Conservation (phyloP, 148 eudicot species). For the Nyssa sinensis region DNA sequence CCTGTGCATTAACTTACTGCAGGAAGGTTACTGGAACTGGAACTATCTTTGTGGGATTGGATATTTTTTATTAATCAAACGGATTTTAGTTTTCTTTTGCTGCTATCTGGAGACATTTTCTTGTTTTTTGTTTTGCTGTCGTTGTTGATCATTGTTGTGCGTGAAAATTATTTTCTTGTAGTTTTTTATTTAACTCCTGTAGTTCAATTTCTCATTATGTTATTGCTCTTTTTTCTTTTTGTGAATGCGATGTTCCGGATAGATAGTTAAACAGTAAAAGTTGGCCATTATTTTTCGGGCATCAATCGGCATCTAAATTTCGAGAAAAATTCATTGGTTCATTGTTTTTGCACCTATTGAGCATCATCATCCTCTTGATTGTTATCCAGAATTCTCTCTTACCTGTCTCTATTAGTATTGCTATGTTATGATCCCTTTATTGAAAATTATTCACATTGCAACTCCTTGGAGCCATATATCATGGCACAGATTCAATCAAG, state of each 20-base stretch:
- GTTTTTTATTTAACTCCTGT: constrained; percentile 12
- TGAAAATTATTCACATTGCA: constrained; percentile 43
- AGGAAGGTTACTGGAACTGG: constrained; percentile 7
- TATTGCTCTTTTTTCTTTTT: constrained; percentile 25
- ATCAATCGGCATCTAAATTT: constrained; percentile 32
- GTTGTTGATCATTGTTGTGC: constrained; percentile 12
- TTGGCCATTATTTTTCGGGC: constrained; percentile 35
- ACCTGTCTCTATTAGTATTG: constrained; percentile 47
- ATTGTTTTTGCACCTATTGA: constrained; percentile 56
- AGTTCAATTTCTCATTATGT: constrained; percentile 34
- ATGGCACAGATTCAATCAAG: constrained; percentile 75
- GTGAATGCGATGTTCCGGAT: constrained; percentile 39
- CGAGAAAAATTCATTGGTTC: constrained; percentile 43
- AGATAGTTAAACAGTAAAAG: constrained; percentile 31
- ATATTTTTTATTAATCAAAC: constrained; percentile 4
- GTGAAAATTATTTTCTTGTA: not conserved
- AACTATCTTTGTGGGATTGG: constrained; percentile 5
- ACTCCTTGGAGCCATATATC: constrained; percentile 62
- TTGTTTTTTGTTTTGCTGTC: constrained; percentile 12
- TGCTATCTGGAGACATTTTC: constrained; percentile 12
- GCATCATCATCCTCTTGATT: constrained; percentile 51
- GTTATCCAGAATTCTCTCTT: constrained; percentile 49
- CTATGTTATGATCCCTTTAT: constrained; percentile 21
- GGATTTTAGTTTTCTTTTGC: constrained; percentile 1
- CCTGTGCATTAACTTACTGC: constrained; percentile 14